Conservation (phyloP, 2,329 filamentous ascomycete genomes). For the Penicillium concentricum region DNA sequence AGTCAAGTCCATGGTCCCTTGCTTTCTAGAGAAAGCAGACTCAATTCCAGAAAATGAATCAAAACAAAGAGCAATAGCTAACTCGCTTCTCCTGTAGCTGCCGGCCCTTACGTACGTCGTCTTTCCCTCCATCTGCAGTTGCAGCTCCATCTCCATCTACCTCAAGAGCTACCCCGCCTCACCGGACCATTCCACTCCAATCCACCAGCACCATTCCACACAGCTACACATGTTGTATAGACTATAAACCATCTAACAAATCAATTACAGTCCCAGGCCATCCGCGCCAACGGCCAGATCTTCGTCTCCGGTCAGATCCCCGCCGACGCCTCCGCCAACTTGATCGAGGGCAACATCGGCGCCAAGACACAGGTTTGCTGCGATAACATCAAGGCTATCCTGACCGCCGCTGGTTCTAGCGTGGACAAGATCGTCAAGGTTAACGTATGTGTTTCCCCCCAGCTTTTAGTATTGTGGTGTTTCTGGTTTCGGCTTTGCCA, state of each 20-base stretch:
- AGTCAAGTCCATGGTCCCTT: slow-evolving; percentile 18
- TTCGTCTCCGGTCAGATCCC: slow-evolving; percentile 78
- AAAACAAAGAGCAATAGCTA: slow-evolving; percentile 12
- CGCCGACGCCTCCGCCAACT: slow-evolving; percentile 59
- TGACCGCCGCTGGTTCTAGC: slow-evolving; percentile 75
- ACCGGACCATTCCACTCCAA: not conserved
- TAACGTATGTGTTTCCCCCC: slow-evolving; percentile 46
- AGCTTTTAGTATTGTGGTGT: not conserved
- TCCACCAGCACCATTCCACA: not conserved
- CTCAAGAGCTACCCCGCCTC: slow-evolving; percentile 1
- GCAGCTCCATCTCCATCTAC: not conserved
- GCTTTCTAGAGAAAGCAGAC: not conserved
- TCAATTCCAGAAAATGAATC: not conserved
- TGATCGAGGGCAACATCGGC: slow-evolving; percentile 64
- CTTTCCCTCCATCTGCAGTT: not conserved
- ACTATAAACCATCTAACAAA: not conserved
- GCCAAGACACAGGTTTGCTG: slow-evolving; percentile 70
- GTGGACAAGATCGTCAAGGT: slow-evolving; percentile 85
- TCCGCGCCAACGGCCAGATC: slow-evolving; percentile 66
- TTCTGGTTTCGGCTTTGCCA: not conserved
- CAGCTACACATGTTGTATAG: not conserved
- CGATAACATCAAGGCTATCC: slow-evolving; percentile 79
- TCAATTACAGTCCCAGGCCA: slow-evolving; percentile 53
- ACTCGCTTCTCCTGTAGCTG: slow-evolving; percentile 27
- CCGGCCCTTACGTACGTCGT: slow-evolving; percentile 45